Conservation (phyloP, 2,329 filamentous ascomycete species). For the Pseudovirgaria hyperparasitica region DNA sequence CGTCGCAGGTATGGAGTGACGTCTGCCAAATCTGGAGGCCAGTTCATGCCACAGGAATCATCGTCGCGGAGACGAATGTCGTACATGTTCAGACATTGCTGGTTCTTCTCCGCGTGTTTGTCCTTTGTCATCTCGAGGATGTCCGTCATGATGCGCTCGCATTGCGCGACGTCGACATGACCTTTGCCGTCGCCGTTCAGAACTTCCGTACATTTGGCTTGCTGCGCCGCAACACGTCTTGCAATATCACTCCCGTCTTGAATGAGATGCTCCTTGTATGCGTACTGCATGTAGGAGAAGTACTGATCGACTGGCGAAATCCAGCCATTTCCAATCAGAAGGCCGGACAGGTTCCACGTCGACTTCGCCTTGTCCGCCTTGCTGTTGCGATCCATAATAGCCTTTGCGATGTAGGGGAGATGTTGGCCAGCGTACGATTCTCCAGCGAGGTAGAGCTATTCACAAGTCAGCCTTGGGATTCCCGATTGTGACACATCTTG, state of each 20-base stretch:
- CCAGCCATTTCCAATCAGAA: constrained; percentile 97
- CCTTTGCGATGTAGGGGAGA: constrained; percentile 91
- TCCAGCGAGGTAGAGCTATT: constrained; percentile 80
- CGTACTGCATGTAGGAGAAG: constrained; percentile 68
- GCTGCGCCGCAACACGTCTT: constrained; percentile 53
- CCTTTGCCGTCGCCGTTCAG: constrained; percentile 46
- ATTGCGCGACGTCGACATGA: constrained; percentile 54
- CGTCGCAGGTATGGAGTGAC: constrained; percentile 78
- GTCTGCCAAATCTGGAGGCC: constrained; percentile 72
- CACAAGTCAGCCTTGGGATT: constrained; percentile 6
- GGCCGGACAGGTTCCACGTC: constrained; percentile 67
- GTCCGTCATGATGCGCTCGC: constrained; percentile 64
- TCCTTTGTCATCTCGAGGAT: constrained; percentile 56
- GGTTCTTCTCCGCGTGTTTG: constrained; percentile 36
- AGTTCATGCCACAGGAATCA: constrained; percentile 90
- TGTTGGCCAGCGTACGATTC: constrained; percentile 96
- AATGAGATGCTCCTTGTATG: constrained; percentile 64
- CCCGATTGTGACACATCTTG: background rate
- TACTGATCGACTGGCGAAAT: constrained; percentile 87
- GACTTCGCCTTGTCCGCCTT: constrained; percentile 27
- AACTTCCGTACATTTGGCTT: constrained; percentile 52
- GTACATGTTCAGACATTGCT: constrained; percentile 86
- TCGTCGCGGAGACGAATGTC: constrained; percentile 75
- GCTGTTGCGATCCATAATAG: constrained; percentile 79
- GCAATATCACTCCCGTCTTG: constrained; percentile 51